Evolutionary conservation across 495 filamentous ascomycete genomes (phyloP).

Genomic region (Daldinia childiae): DNA sequence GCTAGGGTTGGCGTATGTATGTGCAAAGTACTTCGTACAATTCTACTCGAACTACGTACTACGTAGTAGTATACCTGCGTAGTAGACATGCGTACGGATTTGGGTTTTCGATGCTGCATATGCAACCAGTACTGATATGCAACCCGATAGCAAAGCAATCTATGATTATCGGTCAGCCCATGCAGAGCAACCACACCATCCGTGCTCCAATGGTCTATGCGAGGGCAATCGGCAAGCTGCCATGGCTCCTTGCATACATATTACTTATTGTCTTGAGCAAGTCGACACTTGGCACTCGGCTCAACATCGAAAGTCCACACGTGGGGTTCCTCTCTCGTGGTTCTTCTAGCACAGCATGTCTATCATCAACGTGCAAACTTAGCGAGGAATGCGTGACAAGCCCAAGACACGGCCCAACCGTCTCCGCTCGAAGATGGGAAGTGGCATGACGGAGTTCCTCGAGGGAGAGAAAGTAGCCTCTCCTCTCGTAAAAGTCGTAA

Average conservation of each 20-base stretch:
- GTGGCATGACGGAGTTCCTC: constrained; percentile 35
- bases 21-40: constrained; percentile 10
- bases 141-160: constrained; percentile 43
- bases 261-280: constrained; percentile 29
- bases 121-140: constrained; percentile 36
- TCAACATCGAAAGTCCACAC: constrained; percentile 32
- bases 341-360: constrained; percentile 36
- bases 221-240: constrained; percentile 45
- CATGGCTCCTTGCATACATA: constrained; percentile 46
- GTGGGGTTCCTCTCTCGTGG: constrained; percentile 41
- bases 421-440: constrained; percentile 23
- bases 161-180: constrained; percentile 48
- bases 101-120: constrained; percentile 37
- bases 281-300: constrained; percentile 31
- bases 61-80: constrained; percentile 20
- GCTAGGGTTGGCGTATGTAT: constrained; percentile 18
- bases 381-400: constrained; percentile 18
- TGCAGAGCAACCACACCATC: constrained; percentile 43
- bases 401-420: constrained; percentile 30
- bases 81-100: constrained; percentile 31
- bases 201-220: constrained; percentile 38
- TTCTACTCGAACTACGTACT: constrained; percentile 25
- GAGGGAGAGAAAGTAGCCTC: constrained; percentile 29
- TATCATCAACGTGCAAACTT: constrained; percentile 41
- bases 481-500: constrained; percentile 8